Evolutionary conservation across 176 grass and related monocot genomes (phyloP).

Genomic region (Pharus latifolius): DNA sequence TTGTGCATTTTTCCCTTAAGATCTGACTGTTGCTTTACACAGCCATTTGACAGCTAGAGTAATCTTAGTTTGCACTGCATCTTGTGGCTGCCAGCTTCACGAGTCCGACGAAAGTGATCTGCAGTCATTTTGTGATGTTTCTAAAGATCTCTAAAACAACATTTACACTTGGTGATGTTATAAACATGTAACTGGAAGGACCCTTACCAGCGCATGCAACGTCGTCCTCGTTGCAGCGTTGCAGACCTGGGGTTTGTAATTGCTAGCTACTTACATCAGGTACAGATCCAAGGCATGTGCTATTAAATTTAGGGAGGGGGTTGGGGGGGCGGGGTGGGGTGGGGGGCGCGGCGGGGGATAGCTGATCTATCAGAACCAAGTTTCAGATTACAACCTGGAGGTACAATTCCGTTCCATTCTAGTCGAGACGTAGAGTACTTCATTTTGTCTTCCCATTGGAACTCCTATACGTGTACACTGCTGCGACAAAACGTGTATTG

Average conservation of each 20-base stretch:
- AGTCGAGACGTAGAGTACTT: neutral
- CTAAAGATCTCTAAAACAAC: neutral
- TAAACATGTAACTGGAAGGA: neutral
- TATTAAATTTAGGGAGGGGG: too few relatives aligned
- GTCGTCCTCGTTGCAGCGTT: neutral
- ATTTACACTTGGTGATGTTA: neutral
- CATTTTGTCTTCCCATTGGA: neutral
- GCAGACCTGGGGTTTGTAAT: neutral
- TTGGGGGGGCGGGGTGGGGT: too few relatives aligned
- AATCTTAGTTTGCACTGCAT: too few relatives aligned
- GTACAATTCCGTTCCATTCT: neutral
- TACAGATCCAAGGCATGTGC: conserved; percentile 5
- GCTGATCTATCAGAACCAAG: too few relatives aligned
- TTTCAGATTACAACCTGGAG: neutral
- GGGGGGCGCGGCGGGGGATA: too few relatives aligned
- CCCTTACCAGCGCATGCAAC: neutral
- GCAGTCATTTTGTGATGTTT: too few relatives aligned
- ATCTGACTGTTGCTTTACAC: too few relatives aligned
- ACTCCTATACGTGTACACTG: neutral
- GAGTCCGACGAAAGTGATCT: too few relatives aligned
- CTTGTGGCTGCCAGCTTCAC: too few relatives aligned
- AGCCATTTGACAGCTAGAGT: too few relatives aligned
- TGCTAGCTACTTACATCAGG: neutral
- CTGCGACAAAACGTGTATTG: neutral
- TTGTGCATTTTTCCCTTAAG: too few relatives aligned